phyloP scores from a whole-genome alignment of 2,329 filamentous ascomycete genomes.

The Neophaeococcomyces aloes region DNA sequence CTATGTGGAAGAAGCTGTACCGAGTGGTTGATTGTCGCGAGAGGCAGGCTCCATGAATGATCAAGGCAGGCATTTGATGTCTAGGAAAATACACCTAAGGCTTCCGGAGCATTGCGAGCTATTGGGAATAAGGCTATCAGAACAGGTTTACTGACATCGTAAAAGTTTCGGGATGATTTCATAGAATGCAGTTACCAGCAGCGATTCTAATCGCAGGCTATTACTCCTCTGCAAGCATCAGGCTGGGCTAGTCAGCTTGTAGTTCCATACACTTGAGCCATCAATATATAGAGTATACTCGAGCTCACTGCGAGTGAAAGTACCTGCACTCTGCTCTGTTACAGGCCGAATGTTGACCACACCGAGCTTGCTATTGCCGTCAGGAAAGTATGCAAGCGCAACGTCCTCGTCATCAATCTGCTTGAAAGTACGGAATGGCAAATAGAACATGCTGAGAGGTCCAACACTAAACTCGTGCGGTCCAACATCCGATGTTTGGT shows the following conservation, averaged over 20 bases:
- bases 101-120: too few species aligned
- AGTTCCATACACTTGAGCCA: slow-evolving; percentile 65
- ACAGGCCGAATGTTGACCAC: slow-evolving; percentile 59
- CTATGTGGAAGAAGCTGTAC: too few species aligned
- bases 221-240: background rate
- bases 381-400: slow-evolving; percentile 68
- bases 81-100: too few species aligned
- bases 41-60: too few species aligned
- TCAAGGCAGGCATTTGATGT: too few species aligned
- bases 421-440: slow-evolving; percentile 71
- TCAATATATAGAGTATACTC: slow-evolving; percentile 76
- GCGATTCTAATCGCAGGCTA: background rate
- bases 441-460: slow-evolving; percentile 86
- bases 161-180: background rate
- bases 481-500: slow-evolving; percentile 15
- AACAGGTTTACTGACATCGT: too few species aligned
- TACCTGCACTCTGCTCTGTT: slow-evolving; percentile 35
- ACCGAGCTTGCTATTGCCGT: slow-evolving; percentile 83
- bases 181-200: background rate
- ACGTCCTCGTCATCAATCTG: slow-evolving; percentile 76
- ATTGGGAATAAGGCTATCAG: too few species aligned
- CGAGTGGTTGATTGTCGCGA: too few species aligned
- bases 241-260: slow-evolving; percentile 30
- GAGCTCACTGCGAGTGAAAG: slow-evolving; percentile 47
- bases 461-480: slow-evolving; percentile 86